Conservation (phyloP, 2,329 filamentous ascomycete genomes). For the Aureobasidium sp. region DNA sequence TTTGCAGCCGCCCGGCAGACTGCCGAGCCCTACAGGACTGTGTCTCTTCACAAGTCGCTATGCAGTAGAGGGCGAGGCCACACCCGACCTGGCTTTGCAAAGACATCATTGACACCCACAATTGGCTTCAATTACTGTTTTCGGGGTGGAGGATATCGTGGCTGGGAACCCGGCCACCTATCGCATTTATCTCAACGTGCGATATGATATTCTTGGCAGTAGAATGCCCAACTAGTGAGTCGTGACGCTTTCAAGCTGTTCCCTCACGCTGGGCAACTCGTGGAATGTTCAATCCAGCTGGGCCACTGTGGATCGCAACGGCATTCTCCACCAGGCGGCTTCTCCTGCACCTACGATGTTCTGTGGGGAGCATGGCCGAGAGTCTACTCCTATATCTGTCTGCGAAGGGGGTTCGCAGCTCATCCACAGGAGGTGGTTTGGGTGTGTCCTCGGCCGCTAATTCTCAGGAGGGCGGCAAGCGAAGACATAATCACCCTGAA, state of each 20-base stretch:
- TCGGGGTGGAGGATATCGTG: constrained; percentile 2
- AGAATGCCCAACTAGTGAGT: background rate
- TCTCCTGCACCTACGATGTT: constrained; percentile 13
- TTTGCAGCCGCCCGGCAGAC: constrained; percentile 11
- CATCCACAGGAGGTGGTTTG: constrained; percentile 5
- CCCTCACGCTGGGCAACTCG: background rate
- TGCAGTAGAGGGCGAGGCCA: constrained; percentile 10
- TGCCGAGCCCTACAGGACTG: constrained; percentile 11
- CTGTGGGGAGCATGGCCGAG: background rate
- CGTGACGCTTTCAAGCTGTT: constrained; percentile 4
- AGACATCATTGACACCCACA: constrained; percentile 11
- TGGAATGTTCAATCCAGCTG: constrained; percentile 15
- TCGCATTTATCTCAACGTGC: constrained; percentile 15
- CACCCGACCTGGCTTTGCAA: background rate
- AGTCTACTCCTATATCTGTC: constrained; percentile 11
- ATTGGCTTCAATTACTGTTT: constrained; percentile 8
- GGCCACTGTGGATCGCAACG: constrained; percentile 5
- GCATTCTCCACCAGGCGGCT: constrained; percentile 10
- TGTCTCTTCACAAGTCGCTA: background rate
- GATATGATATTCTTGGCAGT: constrained; percentile 13
- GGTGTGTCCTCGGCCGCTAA: constrained; percentile 1
- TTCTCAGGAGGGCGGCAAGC: constrained; percentile 4
- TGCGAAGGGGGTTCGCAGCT: background rate
- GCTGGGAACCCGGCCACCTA: constrained; percentile 9
- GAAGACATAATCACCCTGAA: constrained; percentile 5